These are phyloP conservation scores for Zygnema circumcarinatum DNA, from an alignment of 139 green algal species.

Conservation along the genomic window DNA sequence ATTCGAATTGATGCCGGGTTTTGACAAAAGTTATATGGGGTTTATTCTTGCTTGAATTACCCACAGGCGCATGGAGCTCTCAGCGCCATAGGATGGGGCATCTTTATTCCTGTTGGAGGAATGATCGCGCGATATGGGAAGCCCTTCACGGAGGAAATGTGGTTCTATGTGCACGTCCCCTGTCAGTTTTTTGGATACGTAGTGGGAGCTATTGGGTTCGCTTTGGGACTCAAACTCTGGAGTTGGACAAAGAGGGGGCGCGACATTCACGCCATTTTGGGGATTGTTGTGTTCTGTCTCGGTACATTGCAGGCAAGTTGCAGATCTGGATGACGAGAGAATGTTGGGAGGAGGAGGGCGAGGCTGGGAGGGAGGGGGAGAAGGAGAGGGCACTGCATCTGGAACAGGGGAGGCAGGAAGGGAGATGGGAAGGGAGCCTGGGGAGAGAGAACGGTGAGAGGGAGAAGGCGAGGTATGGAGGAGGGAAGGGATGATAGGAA, in stretches of 20 bases:
- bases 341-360: too few species aligned
- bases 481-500: too few species aligned
- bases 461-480: too few species aligned
- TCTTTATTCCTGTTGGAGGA: background rate
- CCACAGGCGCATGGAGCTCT: background rate
- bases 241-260: background rate
- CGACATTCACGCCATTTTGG: constrained; percentile 6
- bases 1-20: too few species aligned
- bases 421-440: too few species aligned
- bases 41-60: too few species aligned
- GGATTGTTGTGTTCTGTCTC: constrained; percentile 10
- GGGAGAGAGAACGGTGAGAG: too few species aligned
- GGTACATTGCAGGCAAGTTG: constrained; percentile 6
- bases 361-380: too few species aligned
- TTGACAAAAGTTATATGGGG: too few species aligned
- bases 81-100: background rate
- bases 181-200: constrained; percentile 17
- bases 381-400: too few species aligned
- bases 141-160: background rate
- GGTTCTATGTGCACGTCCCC: constrained; percentile 1
- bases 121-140: background rate
- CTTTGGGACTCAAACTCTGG: background rate
- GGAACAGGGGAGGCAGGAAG: too few species aligned
- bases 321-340: too few species aligned
- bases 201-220: constrained; percentile 6